Evolutionary conservation across 1,284 basidiomycete species (phyloP).

Genomic region (Irpex sp.): DNA sequence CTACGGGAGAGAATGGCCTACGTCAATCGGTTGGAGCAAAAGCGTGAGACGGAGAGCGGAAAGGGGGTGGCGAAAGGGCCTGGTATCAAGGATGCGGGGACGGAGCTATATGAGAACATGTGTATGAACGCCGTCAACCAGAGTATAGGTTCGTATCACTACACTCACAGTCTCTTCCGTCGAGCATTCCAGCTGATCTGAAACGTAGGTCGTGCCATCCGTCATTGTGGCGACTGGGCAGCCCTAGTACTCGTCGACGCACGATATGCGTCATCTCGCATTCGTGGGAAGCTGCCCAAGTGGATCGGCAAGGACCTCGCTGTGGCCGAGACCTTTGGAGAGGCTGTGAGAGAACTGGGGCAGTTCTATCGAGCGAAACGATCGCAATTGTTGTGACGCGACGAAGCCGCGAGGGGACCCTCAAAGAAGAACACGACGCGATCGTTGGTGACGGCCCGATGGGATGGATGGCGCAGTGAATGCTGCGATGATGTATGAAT

Average conservation of each 20-base stretch:
- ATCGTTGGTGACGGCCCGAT: neutral
- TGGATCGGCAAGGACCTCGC: slow-evolving; percentile 80
- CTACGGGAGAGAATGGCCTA: slow-evolving; percentile 90
- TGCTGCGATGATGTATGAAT: slow-evolving; percentile 1
- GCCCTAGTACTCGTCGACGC: slow-evolving; percentile 80
- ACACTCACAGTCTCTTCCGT: neutral
- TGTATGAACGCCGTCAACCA: slow-evolving; percentile 98
- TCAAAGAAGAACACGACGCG: neutral
- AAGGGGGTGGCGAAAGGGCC: slow-evolving; percentile 21
- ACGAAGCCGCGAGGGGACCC: neutral
- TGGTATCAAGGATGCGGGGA: slow-evolving; percentile 68
- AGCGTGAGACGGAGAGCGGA: slow-evolving; percentile 25
- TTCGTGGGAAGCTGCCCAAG: slow-evolving; percentile 75
- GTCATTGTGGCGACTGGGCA: slow-evolving; percentile 87
- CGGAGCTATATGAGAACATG: slow-evolving; percentile 87
- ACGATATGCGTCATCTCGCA: slow-evolving; percentile 67
- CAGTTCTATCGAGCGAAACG: slow-evolving; percentile 59
- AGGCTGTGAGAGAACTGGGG: slow-evolving; percentile 66
- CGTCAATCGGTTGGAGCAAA: slow-evolving; percentile 58
- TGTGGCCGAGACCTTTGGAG: slow-evolving; percentile 69
- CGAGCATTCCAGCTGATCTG: too few species aligned
- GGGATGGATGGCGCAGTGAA: neutral
- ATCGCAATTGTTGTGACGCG: neutral
- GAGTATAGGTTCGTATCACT: slow-evolving; percentile 73
- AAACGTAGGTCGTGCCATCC: slow-evolving; percentile 91